Base-by-base conservation (phyloP, 345 rosid species). In the Citrus unshiu region DNA sequence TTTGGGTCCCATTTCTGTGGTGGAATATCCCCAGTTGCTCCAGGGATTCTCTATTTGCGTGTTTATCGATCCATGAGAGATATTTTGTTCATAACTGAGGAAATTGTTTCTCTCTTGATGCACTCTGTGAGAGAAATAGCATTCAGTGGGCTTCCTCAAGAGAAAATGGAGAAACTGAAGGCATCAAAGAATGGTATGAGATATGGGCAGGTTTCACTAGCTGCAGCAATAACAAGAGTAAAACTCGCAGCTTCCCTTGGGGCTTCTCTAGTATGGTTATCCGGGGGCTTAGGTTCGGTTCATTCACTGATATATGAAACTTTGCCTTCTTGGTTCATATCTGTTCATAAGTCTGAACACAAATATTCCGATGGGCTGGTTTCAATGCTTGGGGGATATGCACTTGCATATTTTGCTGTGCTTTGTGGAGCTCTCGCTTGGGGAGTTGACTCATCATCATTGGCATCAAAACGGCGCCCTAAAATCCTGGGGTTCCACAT, bases 171-270 rank as follows among this genome's bases (percentile, higher is more conserved):
- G 76, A 95, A 85, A 84, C 72, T 91, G 78, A 96, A 86, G 87
- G 86, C 81, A 61, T 86, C 82, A 57, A 92, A 87, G 85, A 84
- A 83, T 19, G 93, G 90, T 65, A 82, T 88, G 85, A 85, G 88
- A 79, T 94, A 94, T 9, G 94, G 92, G 39, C 91, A 89, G 68
- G 89, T 91, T 68, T 96, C 99, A 18, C 85, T 91, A 56, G 92
- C 91, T 22, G 86, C 90, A 51, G 95, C 93, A 59, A 90, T 96
- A 93, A 81, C 89, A 24, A 91, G 85, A 72, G 93, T 94, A 76
- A 96, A 91, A 79, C 93, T 92, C 39, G 97, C 97, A 13, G 95
- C 99, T 79, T 90, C 98, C 7, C 95, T 96, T 72, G 97, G 90
- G 13, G 98, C 99, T 63, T 91, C 98, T 10, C 84, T 96, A 54